phyloP scores from a whole-genome alignment of 768 basidiomycete genomes.

The Porphyrellus cyaneotinctus region DNA sequence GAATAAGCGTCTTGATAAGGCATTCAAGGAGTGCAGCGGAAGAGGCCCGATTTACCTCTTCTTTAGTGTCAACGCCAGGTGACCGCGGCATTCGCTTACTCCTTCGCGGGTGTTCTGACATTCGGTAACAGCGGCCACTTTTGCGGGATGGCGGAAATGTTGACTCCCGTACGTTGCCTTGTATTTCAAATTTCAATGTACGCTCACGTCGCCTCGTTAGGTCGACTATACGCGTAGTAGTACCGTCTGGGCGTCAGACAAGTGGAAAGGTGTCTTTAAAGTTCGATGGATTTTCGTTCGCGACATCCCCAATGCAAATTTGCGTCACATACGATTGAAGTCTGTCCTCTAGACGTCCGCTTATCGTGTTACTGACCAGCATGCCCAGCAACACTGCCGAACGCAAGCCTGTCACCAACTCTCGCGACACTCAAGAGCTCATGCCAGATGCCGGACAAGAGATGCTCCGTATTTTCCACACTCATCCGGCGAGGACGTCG shows the following conservation, averaged over 20 bases:
- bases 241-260: conserved; percentile 98
- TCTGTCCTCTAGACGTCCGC: conserved; percentile 27
- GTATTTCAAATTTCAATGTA: neutral
- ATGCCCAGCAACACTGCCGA: conserved; percentile 86
- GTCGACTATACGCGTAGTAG: conserved; percentile 93
- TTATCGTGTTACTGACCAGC: conserved; percentile 11
- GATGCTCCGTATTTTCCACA: conserved; percentile 93
- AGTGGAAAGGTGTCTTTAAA: conserved; percentile 99
- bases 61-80: conserved; percentile 95
- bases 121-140: conserved; percentile 74
- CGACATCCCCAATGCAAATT: conserved; percentile 86
- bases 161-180: conserved; percentile 66
- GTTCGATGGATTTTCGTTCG: conserved; percentile 97
- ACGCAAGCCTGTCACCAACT: conserved; percentile 97
- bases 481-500: conserved; percentile 89
- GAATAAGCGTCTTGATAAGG: conserved; percentile 95
- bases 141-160: conserved; percentile 98
- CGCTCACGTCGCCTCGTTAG: conserved; percentile 28
- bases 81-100: conserved; percentile 3
- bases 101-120: conserved; percentile 6
- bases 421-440: conserved; percentile 95
- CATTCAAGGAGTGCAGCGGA: conserved; percentile 91
- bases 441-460: conserved; percentile 95
- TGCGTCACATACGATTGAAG: conserved; percentile 88
- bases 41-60: conserved; percentile 96